phyloP scores from a whole-genome alignment of 768 basidiomycete species.

The Tulasnella sp. region DNA sequence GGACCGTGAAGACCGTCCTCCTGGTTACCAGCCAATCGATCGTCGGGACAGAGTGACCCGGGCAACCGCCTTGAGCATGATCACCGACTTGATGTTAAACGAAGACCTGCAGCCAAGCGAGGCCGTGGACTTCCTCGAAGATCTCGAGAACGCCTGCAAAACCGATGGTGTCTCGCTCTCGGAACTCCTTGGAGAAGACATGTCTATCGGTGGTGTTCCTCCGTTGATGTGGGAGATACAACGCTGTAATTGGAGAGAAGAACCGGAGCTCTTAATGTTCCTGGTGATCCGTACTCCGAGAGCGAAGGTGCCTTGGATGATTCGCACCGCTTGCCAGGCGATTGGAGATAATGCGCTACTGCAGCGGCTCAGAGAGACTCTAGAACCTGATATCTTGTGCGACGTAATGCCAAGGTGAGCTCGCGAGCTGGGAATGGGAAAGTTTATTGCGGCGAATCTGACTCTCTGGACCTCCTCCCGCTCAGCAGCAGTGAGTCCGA shows the following conservation, averaged over 20 bases:
- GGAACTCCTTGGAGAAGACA: conserved; percentile 5
- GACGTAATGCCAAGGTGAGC: not conserved
- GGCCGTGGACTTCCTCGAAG: not conserved
- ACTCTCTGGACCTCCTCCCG: not conserved
- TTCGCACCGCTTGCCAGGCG: not conserved
- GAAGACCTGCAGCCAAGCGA: not conserved
- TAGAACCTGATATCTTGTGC: not conserved
- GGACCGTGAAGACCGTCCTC: not conserved
- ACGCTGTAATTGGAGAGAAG: not conserved
- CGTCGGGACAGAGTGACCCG: conserved; percentile 2
- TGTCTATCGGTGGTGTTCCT: conserved; percentile 5
- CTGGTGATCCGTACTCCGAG: not conserved
- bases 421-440: not conserved
- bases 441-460: not conserved
- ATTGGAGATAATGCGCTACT: not conserved
- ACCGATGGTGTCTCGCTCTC: not conserved
- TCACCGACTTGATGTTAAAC: conserved; percentile 12
- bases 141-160: not conserved
- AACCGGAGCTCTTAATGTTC: conserved; percentile 3
- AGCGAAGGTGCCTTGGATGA: conserved; percentile 5
- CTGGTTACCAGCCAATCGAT: not conserved
- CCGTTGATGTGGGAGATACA: conserved; percentile 12
- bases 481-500: not conserved
- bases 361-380: not conserved
- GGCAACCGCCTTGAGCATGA: not conserved